phyloP scores from a whole-genome alignment of 2,329 filamentous ascomycete genomes.

The Phyllosticta capitalensis region DNA sequence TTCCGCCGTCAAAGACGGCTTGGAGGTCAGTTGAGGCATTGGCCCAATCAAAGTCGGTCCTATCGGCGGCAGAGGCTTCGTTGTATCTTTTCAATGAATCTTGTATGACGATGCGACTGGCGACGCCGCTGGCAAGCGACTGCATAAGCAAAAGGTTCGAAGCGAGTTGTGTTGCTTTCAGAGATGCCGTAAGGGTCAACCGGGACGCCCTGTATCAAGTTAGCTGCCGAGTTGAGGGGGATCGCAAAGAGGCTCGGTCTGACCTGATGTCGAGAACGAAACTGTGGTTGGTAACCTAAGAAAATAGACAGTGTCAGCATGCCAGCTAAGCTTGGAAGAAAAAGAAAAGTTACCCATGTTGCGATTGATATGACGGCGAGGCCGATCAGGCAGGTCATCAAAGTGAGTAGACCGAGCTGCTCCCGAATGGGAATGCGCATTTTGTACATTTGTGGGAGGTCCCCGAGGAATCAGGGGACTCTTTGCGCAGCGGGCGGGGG shows the following conservation, averaged over 20 bases:
- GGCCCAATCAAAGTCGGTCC: slow-evolving; percentile 48
- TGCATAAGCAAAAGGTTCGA: slow-evolving; percentile 72
- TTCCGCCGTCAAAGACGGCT: slow-evolving; percentile 57
- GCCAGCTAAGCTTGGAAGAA: background rate
- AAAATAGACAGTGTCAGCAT: background rate
- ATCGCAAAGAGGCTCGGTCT: background rate
- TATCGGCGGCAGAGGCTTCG: slow-evolving; percentile 40
- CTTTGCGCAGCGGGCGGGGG: background rate
- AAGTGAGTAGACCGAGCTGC: slow-evolving; percentile 73
- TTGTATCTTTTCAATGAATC: slow-evolving; percentile 42
- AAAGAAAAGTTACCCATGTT: slow-evolving; percentile 41
- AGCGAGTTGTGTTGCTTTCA: slow-evolving; percentile 74
- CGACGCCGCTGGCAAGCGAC: slow-evolving; percentile 61
- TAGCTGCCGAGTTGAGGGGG: background rate
- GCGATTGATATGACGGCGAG: slow-evolving; percentile 73
- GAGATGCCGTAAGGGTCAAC: slow-evolving; percentile 68
- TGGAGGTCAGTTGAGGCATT: slow-evolving; percentile 54
- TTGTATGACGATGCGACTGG: slow-evolving; percentile 52
- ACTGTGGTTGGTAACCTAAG: slow-evolving; percentile 48
- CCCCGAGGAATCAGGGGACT: background rate
- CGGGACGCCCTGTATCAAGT: slow-evolving; percentile 40
- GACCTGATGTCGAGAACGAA: slow-evolving; percentile 50
- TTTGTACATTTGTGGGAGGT: slow-evolving; percentile 23
- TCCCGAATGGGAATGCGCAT: slow-evolving; percentile 85
- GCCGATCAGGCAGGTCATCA: slow-evolving; percentile 63